Evolutionary conservation across 257 asterid species (phyloP), one percentile per base, ranked within the genome.

Genomic region (Scutellaria baicalensis): DNA sequence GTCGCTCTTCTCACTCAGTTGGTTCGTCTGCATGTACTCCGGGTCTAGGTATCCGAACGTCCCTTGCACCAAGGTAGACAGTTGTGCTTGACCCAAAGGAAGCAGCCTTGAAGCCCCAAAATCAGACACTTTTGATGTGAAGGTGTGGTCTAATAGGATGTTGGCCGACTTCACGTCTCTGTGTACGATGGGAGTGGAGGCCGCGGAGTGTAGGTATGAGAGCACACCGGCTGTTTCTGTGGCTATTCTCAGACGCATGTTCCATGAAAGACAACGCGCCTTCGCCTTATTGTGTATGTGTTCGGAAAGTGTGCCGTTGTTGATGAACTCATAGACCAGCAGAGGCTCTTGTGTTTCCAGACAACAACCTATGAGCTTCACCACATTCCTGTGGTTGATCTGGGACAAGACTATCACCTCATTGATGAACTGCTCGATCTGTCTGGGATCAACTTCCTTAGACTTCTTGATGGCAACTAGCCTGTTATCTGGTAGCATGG

Each of bases 281-380:
- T 10, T 50, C 1, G 9, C 61, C 71, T 66, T 20, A 3, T 52
- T 16, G 27, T 67, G 55, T 33, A 67, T 10, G 72, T 67, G 72
- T 2, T 52, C 43, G 6, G 38, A 39, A 58, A 67, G 72, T 1
- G 72, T 54, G 64, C 64, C 72, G 5, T 39, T 67, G 72, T 33
- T 54, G 72, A 67, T 39, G 42, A 20, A 52, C 48, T 78, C 83
- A 40, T 82, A 82, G 0, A 78, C 81, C 0, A 82, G 38, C 5
- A 68, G 39, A 8, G 86, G 81, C 16, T 61, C 77, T 51, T 78
- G 68, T 0, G 78, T 78, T 56, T 82, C 80, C 10, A 82, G 47
- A 52, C 82, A 82, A 20, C 86, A 78, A 8, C 84, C 86, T 8
- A 82, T 17, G 27, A 78, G 84, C 73, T 79, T 82, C 6, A 82